phyloP scores from a whole-genome alignment of 1,139 yeast species.

The Geotrichum bryndzae region DNA sequence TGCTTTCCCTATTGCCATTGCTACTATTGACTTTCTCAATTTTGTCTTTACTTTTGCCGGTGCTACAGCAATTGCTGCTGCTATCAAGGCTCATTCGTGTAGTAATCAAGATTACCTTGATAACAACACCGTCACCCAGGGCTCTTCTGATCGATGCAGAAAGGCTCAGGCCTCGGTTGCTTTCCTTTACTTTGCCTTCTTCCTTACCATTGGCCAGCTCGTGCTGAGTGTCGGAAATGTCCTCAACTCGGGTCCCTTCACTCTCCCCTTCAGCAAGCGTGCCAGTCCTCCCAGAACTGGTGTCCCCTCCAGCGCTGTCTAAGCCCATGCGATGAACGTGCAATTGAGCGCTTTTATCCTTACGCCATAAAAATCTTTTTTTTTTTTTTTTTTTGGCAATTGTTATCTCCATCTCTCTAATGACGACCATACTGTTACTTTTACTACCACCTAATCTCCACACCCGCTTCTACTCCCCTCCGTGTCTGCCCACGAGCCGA shows the following conservation, averaged over 20 bases:
- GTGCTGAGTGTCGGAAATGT: constrained; percentile 56
- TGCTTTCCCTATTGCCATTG: constrained; percentile 81
- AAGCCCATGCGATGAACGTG: constrained; percentile 51
- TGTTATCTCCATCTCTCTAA: too few relatives aligned
- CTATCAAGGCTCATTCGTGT: constrained; percentile 82
- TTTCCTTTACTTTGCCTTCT: constrained; percentile 82
- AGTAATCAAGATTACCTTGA: constrained; percentile 57
- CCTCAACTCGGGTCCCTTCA: constrained; percentile 69
- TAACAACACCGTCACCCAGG: constrained; percentile 64
- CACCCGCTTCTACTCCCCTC: neutral
- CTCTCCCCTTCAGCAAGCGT: constrained; percentile 43
- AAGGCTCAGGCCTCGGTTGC: constrained; percentile 89
- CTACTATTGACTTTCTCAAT: constrained; percentile 76
- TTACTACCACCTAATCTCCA: neutral
- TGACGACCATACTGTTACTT: neutral
- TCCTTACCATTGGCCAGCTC: constrained; percentile 63
- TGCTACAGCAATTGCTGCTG: constrained; percentile 90
- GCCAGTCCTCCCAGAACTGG: constrained; percentile 63
- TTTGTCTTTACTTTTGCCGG: constrained; percentile 89
- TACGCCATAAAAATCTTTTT: too few relatives aligned
- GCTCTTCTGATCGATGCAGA: constrained; percentile 80
- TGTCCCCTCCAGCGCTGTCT: constrained; percentile 58
- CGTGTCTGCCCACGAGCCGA: too few relatives aligned
- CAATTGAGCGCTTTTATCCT: too few relatives aligned
- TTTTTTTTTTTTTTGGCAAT: too few relatives aligned